A percentile compares a stretch with the other conserved stretches of the same genome.
Evolutionary conservation across 2,329 filamentous ascomycete species (phyloP).

Genomic region (Colletotrichum sidae): DNA sequence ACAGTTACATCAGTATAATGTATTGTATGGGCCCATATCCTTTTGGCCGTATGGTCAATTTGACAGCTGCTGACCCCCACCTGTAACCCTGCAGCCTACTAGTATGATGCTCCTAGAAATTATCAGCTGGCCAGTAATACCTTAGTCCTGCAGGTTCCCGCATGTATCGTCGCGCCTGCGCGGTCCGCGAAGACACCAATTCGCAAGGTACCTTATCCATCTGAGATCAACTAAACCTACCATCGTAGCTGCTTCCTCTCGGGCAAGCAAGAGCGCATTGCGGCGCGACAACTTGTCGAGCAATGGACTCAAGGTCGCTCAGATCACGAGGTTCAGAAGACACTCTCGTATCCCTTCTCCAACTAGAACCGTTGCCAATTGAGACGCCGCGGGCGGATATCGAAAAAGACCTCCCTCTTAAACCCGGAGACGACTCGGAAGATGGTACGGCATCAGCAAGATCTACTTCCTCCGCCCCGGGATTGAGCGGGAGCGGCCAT

Average conservation of each 20-base stretch:
- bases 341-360: conserved; percentile 39
- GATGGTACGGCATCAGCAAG: conserved; percentile 47
- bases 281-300: neutral
- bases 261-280: no score
- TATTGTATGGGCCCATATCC: no score
- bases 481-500: conserved; percentile 72
- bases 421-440: conserved; percentile 50
- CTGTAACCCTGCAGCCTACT: conserved; percentile 11
- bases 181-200: neutral
- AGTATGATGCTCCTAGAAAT: conserved; percentile 29
- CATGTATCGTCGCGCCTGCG: no score
- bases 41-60: no score
- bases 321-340: conserved; percentile 36
- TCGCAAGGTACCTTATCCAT: no score
- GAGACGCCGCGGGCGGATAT: conserved; percentile 61
- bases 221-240: no score
- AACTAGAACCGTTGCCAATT: conserved; percentile 56
- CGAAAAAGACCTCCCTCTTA: conserved; percentile 59
- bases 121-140: conserved; percentile 9
- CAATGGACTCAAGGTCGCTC: conserved; percentile 36
- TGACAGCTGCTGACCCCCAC: no score
- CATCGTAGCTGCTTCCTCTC: no score
- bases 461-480: conserved; percentile 59
- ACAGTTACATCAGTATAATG: no score
- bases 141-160: neutral